These are phyloP conservation scores for Coemansia sp. DNA, from an alignment of 192 early-diverging fungal genomes.

Conservation along the genomic window DNA sequence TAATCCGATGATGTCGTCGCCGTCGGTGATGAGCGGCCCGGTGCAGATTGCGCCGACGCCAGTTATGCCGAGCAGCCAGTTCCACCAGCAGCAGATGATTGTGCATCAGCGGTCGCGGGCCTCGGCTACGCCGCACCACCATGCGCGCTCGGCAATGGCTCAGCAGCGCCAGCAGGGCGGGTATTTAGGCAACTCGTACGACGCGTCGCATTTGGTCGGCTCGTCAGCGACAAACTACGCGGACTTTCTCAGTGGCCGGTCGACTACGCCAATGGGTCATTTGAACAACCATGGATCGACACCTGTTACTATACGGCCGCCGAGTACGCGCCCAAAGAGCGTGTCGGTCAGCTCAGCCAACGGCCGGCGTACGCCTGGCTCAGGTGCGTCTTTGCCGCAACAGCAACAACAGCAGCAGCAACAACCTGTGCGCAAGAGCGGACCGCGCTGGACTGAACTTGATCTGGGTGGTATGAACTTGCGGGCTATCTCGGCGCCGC, in stretches of 20 bases:
- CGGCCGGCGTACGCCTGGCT: constrained; percentile 43
- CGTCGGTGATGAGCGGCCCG: constrained; percentile 47
- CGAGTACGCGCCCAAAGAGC: constrained; percentile 53
- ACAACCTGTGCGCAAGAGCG: constrained; percentile 19
- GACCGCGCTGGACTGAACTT: constrained; percentile 74
- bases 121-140: constrained; percentile 80
- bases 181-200: constrained; percentile 31
- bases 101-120: constrained; percentile 72
- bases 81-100: constrained; percentile 75
- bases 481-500: constrained; percentile 68
- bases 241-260: constrained; percentile 46
- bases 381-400: constrained; percentile 12
- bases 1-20: constrained; percentile 51
- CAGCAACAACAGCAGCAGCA: constrained; percentile 22
- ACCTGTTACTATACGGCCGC: constrained; percentile 45
- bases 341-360: constrained; percentile 40
- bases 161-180: constrained; percentile 65
- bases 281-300: constrained; percentile 42
- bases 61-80: constrained; percentile 55
- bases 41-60: constrained; percentile 57
- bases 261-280: constrained; percentile 50
- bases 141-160: constrained; percentile 85
- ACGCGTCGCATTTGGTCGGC: constrained; percentile 30
- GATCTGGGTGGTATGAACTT: constrained; percentile 97
- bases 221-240: constrained; percentile 54